Base-by-base conservation (phyloP, 2,329 filamentous ascomycete species). In the Aspergillus alliaceus region DNA sequence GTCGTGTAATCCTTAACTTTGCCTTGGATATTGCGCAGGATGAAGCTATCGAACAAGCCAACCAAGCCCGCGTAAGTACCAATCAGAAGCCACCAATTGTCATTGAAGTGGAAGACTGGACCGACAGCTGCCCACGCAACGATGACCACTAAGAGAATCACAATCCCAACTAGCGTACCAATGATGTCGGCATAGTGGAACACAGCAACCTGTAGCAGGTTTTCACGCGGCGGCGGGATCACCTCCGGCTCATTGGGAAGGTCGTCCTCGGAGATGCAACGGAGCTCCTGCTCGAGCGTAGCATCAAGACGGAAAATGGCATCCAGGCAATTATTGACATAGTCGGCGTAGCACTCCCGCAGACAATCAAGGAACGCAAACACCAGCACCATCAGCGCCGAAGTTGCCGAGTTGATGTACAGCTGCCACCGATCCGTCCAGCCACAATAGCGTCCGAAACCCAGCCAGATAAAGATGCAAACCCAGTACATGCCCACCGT, bases 1-100 rank as follows among this genome's bases (percentile, higher is more conserved):
- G 57, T 58, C n/a, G 57, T 59, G 48, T 70, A 65, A 6, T 57
- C 27, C 6, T 58, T 20, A 44, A 73, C 44, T 5, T 62, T 64
- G 44, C 55, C 64, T 60, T 80, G 74, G 12, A 80, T 68, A 53
- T 80, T 80, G 34, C 76, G 75, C 12, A 80, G 70, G 14, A 80
- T 71, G 56, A 80, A 80, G 25, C 75, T 74, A 59, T 80, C 77
- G 31, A 76, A 69, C 50, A 80, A 70, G 2, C 79, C 78, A 46
- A 80, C 69, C 5, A 81, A 69, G 2, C 79, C 78, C 0, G 79
- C 77, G 59, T 80, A 81, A 0, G 78, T 80, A 12, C 79, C 79
- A 48, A 80, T 80, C 15, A 80, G 70, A 0, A 80, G 72, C 73
- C 76, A 80, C 79, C 79, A 81, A 64, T 77, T 80, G 56, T 69